phyloP scores from a whole-genome alignment of 495 filamentous ascomycete species.

The Clohesyomyces aquaticus region DNA sequence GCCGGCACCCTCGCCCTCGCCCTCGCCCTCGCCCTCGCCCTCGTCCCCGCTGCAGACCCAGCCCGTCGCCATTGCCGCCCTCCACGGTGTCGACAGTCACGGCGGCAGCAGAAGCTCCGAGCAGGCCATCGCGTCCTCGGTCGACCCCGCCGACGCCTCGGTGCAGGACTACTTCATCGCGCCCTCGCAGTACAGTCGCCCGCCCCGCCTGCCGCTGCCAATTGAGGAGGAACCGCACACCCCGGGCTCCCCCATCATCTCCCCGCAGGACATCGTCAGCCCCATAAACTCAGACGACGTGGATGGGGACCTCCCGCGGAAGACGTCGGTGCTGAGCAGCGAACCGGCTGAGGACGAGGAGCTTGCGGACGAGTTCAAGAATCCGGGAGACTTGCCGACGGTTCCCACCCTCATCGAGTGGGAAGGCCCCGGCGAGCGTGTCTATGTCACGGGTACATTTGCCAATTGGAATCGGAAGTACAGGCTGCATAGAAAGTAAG shows the following conservation, averaged over 20 bases:
- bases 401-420: slow-evolving; percentile 86
- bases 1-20: slow-evolving; percentile 5
- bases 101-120: neutral
- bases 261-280: slow-evolving; percentile 59
- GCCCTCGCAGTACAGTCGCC: slow-evolving; percentile 63
- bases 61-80: slow-evolving; percentile 35
- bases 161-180: slow-evolving; percentile 37
- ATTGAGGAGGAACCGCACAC: slow-evolving; percentile 86
- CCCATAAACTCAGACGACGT: slow-evolving; percentile 56
- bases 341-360: slow-evolving; percentile 81
- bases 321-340: slow-evolving; percentile 66
- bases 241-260: slow-evolving; percentile 81
- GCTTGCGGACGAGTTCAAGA: slow-evolving; percentile 68
- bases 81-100: slow-evolving; percentile 13
- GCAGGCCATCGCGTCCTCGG: slow-evolving; percentile 19
- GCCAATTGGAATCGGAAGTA: slow-evolving; percentile 92
- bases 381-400: slow-evolving; percentile 58
- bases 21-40: slow-evolving; percentile 3
- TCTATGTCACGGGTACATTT: slow-evolving; percentile 96
- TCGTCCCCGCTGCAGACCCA: slow-evolving; percentile 28
- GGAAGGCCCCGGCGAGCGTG: slow-evolving; percentile 75
- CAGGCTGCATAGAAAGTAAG: slow-evolving; percentile 80
- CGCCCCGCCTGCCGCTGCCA: slow-evolving; percentile 85
- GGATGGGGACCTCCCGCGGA: slow-evolving; percentile 58
- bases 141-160: slow-evolving; percentile 37